Evolutionary conservation across 2,329 filamentous ascomycete species (phyloP).

Genomic region (Tolypocladium amazonense): DNA sequence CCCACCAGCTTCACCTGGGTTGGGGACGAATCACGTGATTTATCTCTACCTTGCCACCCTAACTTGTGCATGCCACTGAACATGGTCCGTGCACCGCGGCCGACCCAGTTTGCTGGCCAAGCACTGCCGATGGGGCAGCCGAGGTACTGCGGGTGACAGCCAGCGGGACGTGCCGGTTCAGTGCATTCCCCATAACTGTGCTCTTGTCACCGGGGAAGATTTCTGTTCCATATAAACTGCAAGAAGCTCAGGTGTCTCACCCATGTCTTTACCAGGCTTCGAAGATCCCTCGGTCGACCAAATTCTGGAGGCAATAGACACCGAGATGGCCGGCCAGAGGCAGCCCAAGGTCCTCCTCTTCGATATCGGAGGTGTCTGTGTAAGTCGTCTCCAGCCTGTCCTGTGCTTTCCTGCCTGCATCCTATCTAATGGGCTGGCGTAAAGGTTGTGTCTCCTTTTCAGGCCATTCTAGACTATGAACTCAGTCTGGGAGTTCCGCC

Average conservation of each 20-base stretch:
- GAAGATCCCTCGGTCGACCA: slow-evolving; percentile 8
- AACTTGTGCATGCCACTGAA: neutral
- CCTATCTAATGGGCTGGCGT: neutral
- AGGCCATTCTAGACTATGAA: slow-evolving; percentile 89
- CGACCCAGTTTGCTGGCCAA: neutral
- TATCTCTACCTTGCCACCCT: neutral
- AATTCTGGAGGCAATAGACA: slow-evolving; percentile 18
- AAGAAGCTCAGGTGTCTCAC: neutral
- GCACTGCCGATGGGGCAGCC: neutral
- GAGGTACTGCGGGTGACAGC: slow-evolving; percentile 4
- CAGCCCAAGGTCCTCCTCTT: slow-evolving; percentile 73
- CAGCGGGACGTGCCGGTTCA: neutral
- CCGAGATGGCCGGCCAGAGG: slow-evolving; percentile 29
- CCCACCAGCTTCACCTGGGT: slow-evolving; percentile 17
- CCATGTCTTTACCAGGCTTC: neutral
- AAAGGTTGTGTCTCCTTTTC: slow-evolving; percentile 83
- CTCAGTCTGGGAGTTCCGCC: slow-evolving; percentile 62
- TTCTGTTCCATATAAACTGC: neutral
- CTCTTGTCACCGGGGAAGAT: neutral
- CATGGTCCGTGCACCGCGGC: neutral
- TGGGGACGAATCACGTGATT: slow-evolving; percentile 28
- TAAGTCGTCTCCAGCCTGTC: slow-evolving; percentile 42
- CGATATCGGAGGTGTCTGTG: slow-evolving; percentile 94
- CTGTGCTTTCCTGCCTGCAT: neutral
- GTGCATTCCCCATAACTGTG: neutral